Evolutionary conservation across 768 basidiomycete species (phyloP).

Genomic region (Tulasnella sp.): DNA sequence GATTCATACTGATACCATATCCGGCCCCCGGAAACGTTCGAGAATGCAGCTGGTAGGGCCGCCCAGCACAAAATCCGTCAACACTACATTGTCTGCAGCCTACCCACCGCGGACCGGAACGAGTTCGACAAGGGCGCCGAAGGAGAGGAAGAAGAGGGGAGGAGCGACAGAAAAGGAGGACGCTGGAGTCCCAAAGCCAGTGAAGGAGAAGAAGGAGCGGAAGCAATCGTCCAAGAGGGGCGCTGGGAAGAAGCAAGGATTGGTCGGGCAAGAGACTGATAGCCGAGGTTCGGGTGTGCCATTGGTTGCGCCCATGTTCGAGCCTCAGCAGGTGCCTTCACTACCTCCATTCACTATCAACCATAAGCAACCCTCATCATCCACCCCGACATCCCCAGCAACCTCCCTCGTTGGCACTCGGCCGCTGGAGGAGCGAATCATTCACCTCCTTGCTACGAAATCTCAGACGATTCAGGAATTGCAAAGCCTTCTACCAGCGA

Average conservation of each 20-base stretch:
- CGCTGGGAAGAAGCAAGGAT: constrained; percentile 33
- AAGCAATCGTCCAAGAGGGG: constrained; percentile 38
- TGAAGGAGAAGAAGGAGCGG: constrained; percentile 40
- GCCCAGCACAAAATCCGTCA: no score
- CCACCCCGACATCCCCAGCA: constrained; percentile 3
- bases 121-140: constrained; percentile 33
- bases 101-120: constrained; percentile 26
- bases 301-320: constrained; percentile 19
- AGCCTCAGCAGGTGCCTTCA: not conserved
- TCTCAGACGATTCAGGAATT: constrained; percentile 27
- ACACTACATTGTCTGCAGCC: no score
- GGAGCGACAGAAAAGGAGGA: constrained; percentile 38
- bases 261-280: constrained; percentile 47
- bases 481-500: constrained; percentile 10
- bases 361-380: constrained; percentile 22
- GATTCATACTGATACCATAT: no score
- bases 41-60: no score
- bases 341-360: constrained; percentile 17
- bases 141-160: constrained; percentile 37
- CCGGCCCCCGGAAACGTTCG: no score
- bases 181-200: constrained; percentile 29
- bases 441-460: constrained; percentile 29
- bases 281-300: not conserved
- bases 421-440: constrained; percentile 24
- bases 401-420: constrained; percentile 22